A percentile compares a stretch with the other conserved stretches of the same genome.
Evolutionary conservation across 345 rosid species (phyloP).

Genomic region (Bretschneidera sinensis): DNA sequence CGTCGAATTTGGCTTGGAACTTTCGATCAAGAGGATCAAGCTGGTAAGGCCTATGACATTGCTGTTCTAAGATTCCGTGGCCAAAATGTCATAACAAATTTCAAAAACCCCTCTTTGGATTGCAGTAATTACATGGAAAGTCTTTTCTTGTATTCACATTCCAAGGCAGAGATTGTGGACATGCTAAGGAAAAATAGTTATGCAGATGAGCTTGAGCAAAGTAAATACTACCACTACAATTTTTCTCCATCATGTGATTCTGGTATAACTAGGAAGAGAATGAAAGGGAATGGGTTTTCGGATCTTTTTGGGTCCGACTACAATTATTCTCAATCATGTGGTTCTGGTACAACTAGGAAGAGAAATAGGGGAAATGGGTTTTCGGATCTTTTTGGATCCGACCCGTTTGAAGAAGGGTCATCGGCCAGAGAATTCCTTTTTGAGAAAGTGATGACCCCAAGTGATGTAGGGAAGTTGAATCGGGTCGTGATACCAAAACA

Average conservation of each 20-base stretch:
- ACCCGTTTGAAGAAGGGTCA: conserved; percentile 22
- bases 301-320: no score
- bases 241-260: no score
- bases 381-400: conserved; percentile 17
- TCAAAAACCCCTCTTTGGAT: conserved; percentile 49
- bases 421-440: conserved; percentile 67
- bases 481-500: conserved; percentile 74
- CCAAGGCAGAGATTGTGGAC: conserved; percentile 67
- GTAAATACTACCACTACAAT: no score
- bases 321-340: no score
- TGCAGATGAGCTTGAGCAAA: conserved; percentile 55
- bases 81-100: conserved; percentile 77
- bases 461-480: conserved; percentile 78
- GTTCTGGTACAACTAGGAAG: no score
- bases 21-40: conserved; percentile 74
- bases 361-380: no score
- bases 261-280: no score
- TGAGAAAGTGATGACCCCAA: conserved; percentile 68
- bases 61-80: conserved; percentile 87
- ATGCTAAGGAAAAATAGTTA: conserved; percentile 70
- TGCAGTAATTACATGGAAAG: conserved; percentile 31
- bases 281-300: no score
- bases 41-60: conserved; percentile 75
- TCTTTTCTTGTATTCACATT: conserved; percentile 48
- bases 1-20: conserved; percentile 95